These are phyloP conservation scores for Gracilariopsis chorda DNA, from an alignment of 23 red algal species.

Conservation along the genomic window DNA sequence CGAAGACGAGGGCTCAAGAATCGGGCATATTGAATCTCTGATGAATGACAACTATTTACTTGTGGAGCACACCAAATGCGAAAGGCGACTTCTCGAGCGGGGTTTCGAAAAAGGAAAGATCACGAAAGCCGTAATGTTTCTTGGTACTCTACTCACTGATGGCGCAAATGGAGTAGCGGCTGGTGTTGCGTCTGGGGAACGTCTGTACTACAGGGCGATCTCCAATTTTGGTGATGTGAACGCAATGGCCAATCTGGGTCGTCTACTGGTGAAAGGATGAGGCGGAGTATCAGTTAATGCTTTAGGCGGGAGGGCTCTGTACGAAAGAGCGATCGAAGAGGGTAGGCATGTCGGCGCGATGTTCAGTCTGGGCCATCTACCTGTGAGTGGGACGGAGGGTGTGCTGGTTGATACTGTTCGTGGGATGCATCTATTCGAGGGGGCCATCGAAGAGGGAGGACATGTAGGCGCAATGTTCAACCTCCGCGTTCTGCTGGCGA, in stretches of 20 bases:
- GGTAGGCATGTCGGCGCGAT: no score
- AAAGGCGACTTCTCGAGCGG: no score
- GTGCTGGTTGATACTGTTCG: background rate
- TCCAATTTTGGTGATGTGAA: background rate
- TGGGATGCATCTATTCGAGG: no score
- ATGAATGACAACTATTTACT: no score
- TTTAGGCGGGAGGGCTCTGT: background rate
- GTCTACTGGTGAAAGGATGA: background rate
- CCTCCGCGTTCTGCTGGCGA: background rate
- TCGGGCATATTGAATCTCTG: no score
- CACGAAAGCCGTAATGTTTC: background rate
- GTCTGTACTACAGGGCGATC: background rate
- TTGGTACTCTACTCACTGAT: background rate
- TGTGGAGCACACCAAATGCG: no score
- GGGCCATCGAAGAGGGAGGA: no score
- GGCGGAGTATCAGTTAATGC: background rate
- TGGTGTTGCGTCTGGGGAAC: background rate
- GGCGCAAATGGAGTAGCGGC: background rate
- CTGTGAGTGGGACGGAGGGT: background rate
- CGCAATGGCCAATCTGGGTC: background rate
- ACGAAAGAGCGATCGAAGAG: constrained; percentile 3
- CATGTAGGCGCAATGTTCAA: constrained; percentile 24
- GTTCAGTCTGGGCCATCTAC: no score
- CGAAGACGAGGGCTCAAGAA: no score
- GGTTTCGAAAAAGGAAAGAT: background rate